Evolutionary conservation across 768 basidiomycete genomes (phyloP).

Genomic region (Boletus vinaceobasis): DNA sequence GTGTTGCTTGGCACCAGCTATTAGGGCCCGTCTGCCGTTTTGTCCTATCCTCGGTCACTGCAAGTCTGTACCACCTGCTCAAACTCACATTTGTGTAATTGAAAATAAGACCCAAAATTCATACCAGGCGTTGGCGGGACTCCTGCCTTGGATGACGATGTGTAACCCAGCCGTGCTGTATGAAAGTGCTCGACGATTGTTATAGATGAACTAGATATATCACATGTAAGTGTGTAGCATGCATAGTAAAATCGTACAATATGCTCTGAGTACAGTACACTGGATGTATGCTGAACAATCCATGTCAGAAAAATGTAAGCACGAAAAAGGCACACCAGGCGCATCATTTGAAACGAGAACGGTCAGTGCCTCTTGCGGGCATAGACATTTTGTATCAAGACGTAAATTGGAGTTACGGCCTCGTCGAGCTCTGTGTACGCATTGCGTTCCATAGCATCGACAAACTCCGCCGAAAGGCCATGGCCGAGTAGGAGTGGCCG

Average conservation of each 20-base stretch:
- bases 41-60: neutral
- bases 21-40: neutral
- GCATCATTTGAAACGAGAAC: slow-evolving; percentile 1
- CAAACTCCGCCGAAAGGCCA: slow-evolving; percentile 51
- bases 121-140: too few species aligned
- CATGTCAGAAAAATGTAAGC: slow-evolving; percentile 1
- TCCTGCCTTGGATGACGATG: too few species aligned
- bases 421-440: slow-evolving; percentile 51
- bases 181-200: neutral
- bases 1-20: neutral
- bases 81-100: too few species aligned
- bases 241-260: slow-evolving; percentile 19
- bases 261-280: slow-evolving; percentile 19
- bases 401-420: slow-evolving; percentile 44
- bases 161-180: neutral
- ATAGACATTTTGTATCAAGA: slow-evolving; percentile 58
- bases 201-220: slow-evolving; percentile 3
- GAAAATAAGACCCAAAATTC: neutral
- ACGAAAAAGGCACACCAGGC: neutral
- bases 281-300: slow-evolving; percentile 16
- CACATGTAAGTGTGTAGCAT: slow-evolving; percentile 5
- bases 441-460: slow-evolving; percentile 52
- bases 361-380: slow-evolving; percentile 37
- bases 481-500: slow-evolving; percentile 65
- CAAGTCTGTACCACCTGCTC: too few species aligned